These are phyloP conservation scores for Strobilomyces confusus DNA, from an alignment of 768 basidiomycete species.

Conservation along the genomic window DNA sequence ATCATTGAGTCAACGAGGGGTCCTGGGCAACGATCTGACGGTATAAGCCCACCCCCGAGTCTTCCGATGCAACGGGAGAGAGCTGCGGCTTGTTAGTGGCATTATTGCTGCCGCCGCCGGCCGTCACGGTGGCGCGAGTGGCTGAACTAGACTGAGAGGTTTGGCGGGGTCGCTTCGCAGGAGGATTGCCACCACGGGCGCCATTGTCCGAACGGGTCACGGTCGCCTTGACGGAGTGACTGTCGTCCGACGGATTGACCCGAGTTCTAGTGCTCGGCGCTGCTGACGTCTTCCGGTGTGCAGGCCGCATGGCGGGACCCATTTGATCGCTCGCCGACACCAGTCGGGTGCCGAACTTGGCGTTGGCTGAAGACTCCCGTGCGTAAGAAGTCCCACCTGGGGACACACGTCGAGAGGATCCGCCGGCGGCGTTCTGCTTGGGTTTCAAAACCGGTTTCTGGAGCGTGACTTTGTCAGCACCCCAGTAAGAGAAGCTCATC, in stretches of 20 bases:
- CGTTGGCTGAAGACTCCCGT: slow-evolving; percentile 82
- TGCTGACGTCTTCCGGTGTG: slow-evolving; percentile 57
- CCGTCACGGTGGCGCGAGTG: slow-evolving; percentile 37
- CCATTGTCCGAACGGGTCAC: slow-evolving; percentile 68
- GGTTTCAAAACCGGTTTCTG: slow-evolving; percentile 69
- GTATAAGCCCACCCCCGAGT: slow-evolving; percentile 82
- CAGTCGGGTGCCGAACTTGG: slow-evolving; percentile 87
- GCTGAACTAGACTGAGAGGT: slow-evolving; percentile 70
- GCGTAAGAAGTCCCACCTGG: slow-evolving; percentile 56
- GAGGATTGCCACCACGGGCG: slow-evolving; percentile 41
- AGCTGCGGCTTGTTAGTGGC: slow-evolving; percentile 35
- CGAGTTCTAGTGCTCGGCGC: slow-evolving; percentile 38
- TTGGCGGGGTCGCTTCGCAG: slow-evolving; percentile 61
- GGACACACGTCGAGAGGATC: slow-evolving; percentile 36
- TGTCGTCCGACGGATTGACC: slow-evolving; percentile 59
- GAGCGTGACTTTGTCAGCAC: slow-evolving; percentile 85
- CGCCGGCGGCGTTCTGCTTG: slow-evolving; percentile 30
- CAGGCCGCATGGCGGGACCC: slow-evolving; percentile 46
- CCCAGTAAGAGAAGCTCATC: slow-evolving; percentile 94
- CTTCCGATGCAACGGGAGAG: slow-evolving; percentile 67
- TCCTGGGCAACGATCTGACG: slow-evolving; percentile 78
- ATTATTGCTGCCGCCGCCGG: slow-evolving; percentile 23
- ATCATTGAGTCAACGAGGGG: slow-evolving; percentile 52
- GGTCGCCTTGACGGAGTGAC: slow-evolving; percentile 64
- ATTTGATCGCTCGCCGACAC: slow-evolving; percentile 57